Percentiles rank a stretch among this genome's conserved stretches.
Evolutionary conservation across 352 stramenopile genomes (phyloP).

Genomic region (Globisporangium cederbergense): DNA sequence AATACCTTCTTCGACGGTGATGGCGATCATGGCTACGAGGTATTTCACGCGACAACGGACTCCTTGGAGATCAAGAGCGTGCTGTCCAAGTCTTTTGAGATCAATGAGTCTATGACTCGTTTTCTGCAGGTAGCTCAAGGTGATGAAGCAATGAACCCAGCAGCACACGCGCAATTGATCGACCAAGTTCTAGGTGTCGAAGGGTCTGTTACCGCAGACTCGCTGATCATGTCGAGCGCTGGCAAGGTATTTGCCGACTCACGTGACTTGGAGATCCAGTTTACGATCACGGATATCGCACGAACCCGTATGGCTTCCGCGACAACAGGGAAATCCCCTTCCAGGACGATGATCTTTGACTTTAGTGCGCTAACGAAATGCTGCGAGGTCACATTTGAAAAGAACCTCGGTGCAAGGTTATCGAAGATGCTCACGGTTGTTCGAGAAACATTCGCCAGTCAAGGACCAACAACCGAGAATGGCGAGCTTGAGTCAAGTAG

Average conservation of each 20-base stretch:
- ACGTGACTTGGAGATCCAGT: slow-evolving; percentile 25
- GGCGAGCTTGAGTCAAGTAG: neutral
- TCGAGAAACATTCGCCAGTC: slow-evolving; percentile 38
- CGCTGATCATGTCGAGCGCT: slow-evolving; percentile 6
- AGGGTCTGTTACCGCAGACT: slow-evolving; percentile 21
- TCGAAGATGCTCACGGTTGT: slow-evolving; percentile 24
- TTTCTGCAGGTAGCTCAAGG: slow-evolving; percentile 26
- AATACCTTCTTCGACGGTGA: neutral
- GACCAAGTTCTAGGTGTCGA: slow-evolving; percentile 34
- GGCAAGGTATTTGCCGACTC: slow-evolving; percentile 9
- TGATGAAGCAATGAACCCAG: slow-evolving; percentile 6
- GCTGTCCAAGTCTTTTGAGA: slow-evolving; percentile 32
- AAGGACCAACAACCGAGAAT: slow-evolving; percentile 12
- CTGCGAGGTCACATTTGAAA: slow-evolving; percentile 18
- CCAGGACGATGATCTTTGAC: slow-evolving; percentile 31
- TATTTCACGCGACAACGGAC: slow-evolving; percentile 10
- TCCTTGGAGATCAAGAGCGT: slow-evolving; percentile 42
- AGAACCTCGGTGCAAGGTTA: neutral
- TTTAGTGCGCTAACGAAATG: slow-evolving; percentile 23
- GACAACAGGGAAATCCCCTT: neutral
- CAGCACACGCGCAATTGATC: slow-evolving; percentile 22
- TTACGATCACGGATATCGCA: slow-evolving; percentile 43
- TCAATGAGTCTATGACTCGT: slow-evolving; percentile 30
- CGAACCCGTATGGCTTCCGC: slow-evolving; percentile 3
- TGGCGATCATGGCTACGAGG: neutral